Evolutionary conservation across 2,329 filamentous ascomycete genomes (phyloP).

Genomic region (Fusarium musae): DNA sequence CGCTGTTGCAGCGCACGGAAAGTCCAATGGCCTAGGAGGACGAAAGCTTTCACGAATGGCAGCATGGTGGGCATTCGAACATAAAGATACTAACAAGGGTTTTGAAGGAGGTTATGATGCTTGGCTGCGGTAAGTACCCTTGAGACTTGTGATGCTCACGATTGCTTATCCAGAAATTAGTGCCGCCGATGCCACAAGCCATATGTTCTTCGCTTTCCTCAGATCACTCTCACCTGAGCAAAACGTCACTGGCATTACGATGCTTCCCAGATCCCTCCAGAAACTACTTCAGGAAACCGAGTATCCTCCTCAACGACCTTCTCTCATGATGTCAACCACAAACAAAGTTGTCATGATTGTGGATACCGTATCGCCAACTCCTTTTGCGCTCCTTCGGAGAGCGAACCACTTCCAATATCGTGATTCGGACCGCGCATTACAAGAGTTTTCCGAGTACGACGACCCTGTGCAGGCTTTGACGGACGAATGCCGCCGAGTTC

Average conservation of each 20-base stretch:
- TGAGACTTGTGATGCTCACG: conserved; percentile 4
- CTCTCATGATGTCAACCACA: conserved; percentile 80
- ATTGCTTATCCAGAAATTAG: conserved; percentile 56
- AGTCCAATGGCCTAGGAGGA: conserved; percentile 91
- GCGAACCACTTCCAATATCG: conserved; percentile 96
- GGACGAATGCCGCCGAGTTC: conserved; percentile 91
- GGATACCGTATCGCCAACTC: conserved; percentile 91
- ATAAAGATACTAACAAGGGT: conserved; percentile 84
- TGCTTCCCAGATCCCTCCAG: conserved; percentile 89
- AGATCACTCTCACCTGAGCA: conserved; percentile 88
- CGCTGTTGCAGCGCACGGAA: conserved; percentile 91
- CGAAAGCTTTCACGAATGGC: conserved; percentile 94
- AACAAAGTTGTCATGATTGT: conserved; percentile 97
- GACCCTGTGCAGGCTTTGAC: conserved; percentile 90
- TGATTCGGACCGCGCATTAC: conserved; percentile 85
- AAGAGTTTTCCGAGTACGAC: conserved; percentile 87
- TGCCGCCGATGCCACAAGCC: conserved; percentile 93
- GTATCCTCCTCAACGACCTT: conserved; percentile 85
- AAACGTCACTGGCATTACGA: conserved; percentile 80
- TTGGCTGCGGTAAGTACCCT: conserved; percentile 76
- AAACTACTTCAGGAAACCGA: conserved; percentile 91
- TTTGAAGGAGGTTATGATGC: conserved; percentile 94
- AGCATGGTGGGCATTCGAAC: conserved; percentile 98
- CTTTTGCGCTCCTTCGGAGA: conserved; percentile 88
- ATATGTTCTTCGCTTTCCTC: conserved; percentile 97